A percentile compares a stretch with the other conserved stretches of the same genome.
Evolutionary conservation across 768 basidiomycete genomes (phyloP).

Genomic region (Kwoniella sp.): DNA sequence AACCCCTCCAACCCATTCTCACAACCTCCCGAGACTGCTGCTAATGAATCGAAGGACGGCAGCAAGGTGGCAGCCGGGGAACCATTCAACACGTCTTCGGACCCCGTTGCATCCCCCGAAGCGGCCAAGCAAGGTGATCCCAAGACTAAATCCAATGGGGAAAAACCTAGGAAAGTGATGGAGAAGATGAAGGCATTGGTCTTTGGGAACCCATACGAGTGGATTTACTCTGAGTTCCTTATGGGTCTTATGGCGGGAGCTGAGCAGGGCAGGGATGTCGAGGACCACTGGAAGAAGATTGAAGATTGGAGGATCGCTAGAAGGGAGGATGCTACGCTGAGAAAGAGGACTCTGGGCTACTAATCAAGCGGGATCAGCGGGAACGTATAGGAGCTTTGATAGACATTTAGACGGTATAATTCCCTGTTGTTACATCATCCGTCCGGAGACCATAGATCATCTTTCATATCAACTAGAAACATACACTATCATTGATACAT

Average conservation of each 20-base stretch:
- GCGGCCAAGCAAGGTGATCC: constrained; percentile 16
- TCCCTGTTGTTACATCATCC: too few relatives aligned
- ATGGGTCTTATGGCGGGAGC: constrained; percentile 43
- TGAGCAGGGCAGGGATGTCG: constrained; percentile 24
- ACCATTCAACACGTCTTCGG: constrained; percentile 7
- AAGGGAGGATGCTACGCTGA: constrained; percentile 38
- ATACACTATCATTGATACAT: background rate
- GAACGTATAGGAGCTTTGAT: too few relatives aligned
- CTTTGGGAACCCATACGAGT: constrained; percentile 53
- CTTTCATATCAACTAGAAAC: background rate
- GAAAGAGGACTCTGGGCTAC: constrained; percentile 48
- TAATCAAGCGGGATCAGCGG: constrained; percentile 20
- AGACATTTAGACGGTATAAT: too few relatives aligned
- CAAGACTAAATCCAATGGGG: background rate
- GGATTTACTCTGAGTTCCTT: constrained; percentile 47
- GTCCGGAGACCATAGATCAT: too few relatives aligned
- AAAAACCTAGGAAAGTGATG: constrained; percentile 32
- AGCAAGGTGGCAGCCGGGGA: background rate
- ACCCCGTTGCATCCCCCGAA: background rate
- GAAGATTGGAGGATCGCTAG: constrained; percentile 45
- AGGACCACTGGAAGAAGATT: constrained; percentile 41
- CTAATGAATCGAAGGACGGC: background rate
- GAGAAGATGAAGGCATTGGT: constrained; percentile 36
- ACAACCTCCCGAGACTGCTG: background rate
- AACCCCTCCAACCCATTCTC: constrained; percentile 44